phyloP scores from a whole-genome alignment of 83 land plant genomes.

The Picea mariana region DNA sequence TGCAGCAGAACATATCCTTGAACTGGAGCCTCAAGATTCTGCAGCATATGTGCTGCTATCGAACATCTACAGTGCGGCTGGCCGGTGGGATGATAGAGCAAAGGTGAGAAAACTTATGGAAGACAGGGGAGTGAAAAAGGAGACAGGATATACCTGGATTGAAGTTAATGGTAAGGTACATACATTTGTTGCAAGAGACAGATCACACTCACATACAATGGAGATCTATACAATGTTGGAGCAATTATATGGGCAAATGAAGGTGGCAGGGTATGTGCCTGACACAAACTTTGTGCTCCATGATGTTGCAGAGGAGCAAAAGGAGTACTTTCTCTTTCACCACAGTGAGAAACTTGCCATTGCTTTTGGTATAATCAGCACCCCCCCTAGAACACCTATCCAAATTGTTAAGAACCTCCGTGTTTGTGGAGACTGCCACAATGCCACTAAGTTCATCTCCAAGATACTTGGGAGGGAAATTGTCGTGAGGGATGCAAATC shows the following conservation, averaged over 20 bases:
- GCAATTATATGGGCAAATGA: conserved; percentile 43
- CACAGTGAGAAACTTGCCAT: conserved; percentile 16
- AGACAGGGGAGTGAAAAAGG: conserved; percentile 48
- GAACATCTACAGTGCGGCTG: conserved; percentile 69
- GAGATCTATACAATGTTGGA: conserved; percentile 42
- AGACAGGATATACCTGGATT: conserved; percentile 56
- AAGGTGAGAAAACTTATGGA: conserved; percentile 54
- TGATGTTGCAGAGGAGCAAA: conserved; percentile 14
- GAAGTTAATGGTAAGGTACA: conserved; percentile 41
- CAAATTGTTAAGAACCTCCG: conserved; percentile 14
- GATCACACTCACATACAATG: conserved; percentile 22
- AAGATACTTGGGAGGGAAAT: too few species aligned
- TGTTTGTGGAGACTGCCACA: too few species aligned
- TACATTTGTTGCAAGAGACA: conserved; percentile 47
- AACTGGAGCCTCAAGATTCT: conserved; percentile 43
- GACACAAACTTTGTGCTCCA: conserved; percentile 23
- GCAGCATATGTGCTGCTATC: conserved; percentile 68
- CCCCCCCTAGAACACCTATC: conserved; percentile 5
- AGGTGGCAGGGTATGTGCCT: too few species aligned
- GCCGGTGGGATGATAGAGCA: conserved; percentile 47
- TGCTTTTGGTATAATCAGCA: conserved; percentile 14
- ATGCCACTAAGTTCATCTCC: too few species aligned
- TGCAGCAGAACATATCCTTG: conserved; percentile 58
- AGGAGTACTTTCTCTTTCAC: conserved; percentile 7
- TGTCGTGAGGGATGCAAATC: conserved; percentile 17